These are phyloP conservation scores for Hymenoscyphus fructigenus DNA, from an alignment of 2,329 filamentous ascomycete genomes.

Conservation along the genomic window DNA sequence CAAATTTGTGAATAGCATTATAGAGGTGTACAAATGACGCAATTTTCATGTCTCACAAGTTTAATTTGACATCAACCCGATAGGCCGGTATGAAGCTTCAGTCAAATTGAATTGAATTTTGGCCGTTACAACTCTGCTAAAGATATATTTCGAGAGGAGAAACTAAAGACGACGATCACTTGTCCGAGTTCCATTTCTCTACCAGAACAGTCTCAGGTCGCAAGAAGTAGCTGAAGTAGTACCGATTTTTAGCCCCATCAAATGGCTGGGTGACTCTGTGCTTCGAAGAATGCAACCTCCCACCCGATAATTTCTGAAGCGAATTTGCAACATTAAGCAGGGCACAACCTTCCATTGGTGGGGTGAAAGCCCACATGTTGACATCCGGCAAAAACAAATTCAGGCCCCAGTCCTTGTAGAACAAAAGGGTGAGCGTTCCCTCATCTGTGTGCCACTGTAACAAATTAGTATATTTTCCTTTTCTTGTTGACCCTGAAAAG, in stretches of 20 bases:
- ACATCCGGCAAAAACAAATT: conserved; percentile 12
- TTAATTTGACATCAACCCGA: too few species aligned
- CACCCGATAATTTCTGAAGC: conserved; percentile 28
- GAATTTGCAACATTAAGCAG: conserved; percentile 32
- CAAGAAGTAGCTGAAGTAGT: conserved; percentile 33
- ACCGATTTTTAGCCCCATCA: conserved; percentile 29
- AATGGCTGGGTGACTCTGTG: conserved; percentile 32
- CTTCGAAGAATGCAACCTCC: conserved; percentile 28
- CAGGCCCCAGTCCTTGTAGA: conserved; percentile 27
- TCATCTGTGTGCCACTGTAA: conserved; percentile 27
- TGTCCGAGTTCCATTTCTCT: conserved; percentile 19
- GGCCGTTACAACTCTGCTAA: too few species aligned
- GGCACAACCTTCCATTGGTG: conserved; percentile 22
- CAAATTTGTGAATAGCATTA: too few species aligned
- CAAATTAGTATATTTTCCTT: not conserved
- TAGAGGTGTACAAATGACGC: too few species aligned
- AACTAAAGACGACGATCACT: conserved; percentile 12
- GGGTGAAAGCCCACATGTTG: conserved; percentile 19
- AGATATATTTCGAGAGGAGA: not conserved
- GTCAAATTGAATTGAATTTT: too few species aligned
- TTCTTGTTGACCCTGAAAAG: not conserved
- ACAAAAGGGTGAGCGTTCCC: conserved; percentile 31
- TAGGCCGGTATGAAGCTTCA: too few species aligned
- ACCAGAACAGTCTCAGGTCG: conserved; percentile 27
- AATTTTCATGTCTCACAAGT: too few species aligned